Evolutionary conservation across 148 eudicot species (phyloP).

Genomic region (Cornus suecica): DNA sequence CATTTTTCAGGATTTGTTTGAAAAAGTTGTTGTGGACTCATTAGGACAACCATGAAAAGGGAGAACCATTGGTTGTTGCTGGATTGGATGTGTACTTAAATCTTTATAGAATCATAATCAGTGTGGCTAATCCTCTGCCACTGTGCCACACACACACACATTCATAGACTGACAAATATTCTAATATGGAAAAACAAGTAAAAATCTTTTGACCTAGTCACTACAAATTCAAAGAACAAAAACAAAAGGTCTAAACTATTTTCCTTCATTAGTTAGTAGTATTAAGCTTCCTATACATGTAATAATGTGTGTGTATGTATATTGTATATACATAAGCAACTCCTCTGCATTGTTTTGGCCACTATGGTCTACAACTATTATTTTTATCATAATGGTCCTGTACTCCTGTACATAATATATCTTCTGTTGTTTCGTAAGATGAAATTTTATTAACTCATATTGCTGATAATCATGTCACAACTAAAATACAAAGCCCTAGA

Average conservation of each 20-base stretch:
- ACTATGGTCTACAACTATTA: too few relatives aligned
- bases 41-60: too few relatives aligned
- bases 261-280: not conserved
- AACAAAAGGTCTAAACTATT: slow-evolving; percentile 37
- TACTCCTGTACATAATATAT: not conserved
- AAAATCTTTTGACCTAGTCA: too few relatives aligned
- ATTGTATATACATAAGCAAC: slow-evolving; percentile 14
- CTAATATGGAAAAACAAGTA: too few relatives aligned
- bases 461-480: slow-evolving; percentile 41
- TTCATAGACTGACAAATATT: too few relatives aligned
- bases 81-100: not conserved
- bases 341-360: too few relatives aligned
- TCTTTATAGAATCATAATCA: too few relatives aligned
- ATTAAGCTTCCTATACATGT: not conserved
- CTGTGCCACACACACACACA: too few relatives aligned
- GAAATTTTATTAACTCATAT: not conserved
- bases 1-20: too few relatives aligned
- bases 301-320: not conserved
- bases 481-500: too few relatives aligned
- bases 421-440: not conserved
- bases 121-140: not conserved
- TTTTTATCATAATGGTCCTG: not conserved
- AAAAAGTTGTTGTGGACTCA: too few relatives aligned
- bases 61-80: not conserved
- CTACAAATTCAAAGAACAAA: slow-evolving; percentile 35